Percentiles rank a stretch among this genome's conserved stretches.
phyloP scores from a whole-genome alignment of 1,284 basidiomycete species.

The Cryptococcus jaspeensis region DNA sequence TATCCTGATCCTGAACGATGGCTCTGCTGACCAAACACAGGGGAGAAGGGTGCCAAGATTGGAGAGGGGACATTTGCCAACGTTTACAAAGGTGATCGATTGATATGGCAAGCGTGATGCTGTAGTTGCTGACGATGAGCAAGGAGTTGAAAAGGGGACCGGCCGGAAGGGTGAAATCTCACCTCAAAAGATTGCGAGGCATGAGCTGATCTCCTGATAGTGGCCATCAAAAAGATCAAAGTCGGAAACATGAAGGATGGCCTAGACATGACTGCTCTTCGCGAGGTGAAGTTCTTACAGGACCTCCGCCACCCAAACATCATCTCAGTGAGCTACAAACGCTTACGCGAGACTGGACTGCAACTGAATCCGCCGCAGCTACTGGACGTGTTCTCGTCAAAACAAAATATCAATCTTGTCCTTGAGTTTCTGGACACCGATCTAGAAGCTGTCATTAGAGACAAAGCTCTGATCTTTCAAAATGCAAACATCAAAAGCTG shows the following conservation, averaged over 20 bases:
- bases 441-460: conserved; percentile 94
- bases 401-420: conserved; percentile 94
- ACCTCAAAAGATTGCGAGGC: neutral
- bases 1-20: neutral
- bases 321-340: conserved; percentile 66
- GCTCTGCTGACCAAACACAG: conserved; percentile 22
- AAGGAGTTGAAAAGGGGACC: conserved; percentile 38
- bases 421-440: conserved; percentile 98
- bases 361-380: conserved; percentile 59
- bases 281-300: conserved; percentile 95
- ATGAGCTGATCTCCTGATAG: conserved; percentile 58
- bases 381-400: conserved; percentile 94
- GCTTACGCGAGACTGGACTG: neutral
- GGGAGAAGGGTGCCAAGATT: conserved; percentile 74
- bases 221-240: conserved; percentile 99
- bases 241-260: conserved; percentile 97
- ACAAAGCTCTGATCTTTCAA: conserved; percentile 84
- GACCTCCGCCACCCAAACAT: conserved; percentile 94
- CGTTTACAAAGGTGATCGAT: conserved; percentile 76
- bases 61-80: conserved; percentile 98
- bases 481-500: conserved; percentile 97
- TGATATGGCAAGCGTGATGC: neutral
- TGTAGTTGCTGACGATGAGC: neutral
- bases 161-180: conserved; percentile 37
- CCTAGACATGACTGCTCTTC: conserved; percentile 96